A percentile compares a stretch with the other conserved stretches of the same genome.
phyloP scores from a whole-genome alignment of 202 grass and related monocot species.

The Dendrocalamus latiflorus region DNA sequence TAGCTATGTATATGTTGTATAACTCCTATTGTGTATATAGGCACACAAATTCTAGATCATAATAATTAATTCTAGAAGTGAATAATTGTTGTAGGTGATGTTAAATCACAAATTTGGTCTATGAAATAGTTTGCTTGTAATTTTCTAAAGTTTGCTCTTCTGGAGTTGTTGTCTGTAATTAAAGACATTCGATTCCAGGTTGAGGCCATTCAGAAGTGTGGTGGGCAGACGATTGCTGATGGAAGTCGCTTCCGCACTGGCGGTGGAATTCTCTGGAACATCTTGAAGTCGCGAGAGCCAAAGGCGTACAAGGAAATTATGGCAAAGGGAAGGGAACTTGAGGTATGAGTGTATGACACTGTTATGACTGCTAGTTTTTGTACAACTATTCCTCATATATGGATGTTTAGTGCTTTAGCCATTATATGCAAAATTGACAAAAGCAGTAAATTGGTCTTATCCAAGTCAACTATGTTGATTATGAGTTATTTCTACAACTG shows the following conservation, averaged over 20 bases:
- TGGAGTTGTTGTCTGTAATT: background rate
- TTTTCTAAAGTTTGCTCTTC: background rate
- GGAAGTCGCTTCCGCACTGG: constrained; percentile 75
- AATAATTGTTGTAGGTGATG: background rate
- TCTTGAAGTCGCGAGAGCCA: constrained; percentile 86
- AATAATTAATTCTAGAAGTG: background rate
- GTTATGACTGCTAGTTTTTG: constrained; percentile 10
- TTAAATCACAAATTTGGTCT: background rate
- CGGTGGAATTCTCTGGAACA: constrained; percentile 97
- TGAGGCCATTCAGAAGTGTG: constrained; percentile 86
- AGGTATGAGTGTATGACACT: constrained; percentile 40
- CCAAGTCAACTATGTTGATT: background rate
- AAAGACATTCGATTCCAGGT: constrained; percentile 49
- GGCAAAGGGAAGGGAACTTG: constrained; percentile 80
- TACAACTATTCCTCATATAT: background rate
- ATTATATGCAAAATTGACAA: background rate
- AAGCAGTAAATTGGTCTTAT: background rate
- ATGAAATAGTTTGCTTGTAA: background rate
- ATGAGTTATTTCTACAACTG: background rate
- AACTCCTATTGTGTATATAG: background rate
- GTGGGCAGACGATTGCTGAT: constrained; percentile 72
- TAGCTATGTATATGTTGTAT: constrained; percentile 21
- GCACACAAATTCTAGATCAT: background rate
- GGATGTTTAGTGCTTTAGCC: constrained; percentile 5
- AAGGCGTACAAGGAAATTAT: constrained; percentile 98